Evolutionary conservation across 139 green algal species (phyloP).

Genomic region (Micromonas pusilla): DNA sequence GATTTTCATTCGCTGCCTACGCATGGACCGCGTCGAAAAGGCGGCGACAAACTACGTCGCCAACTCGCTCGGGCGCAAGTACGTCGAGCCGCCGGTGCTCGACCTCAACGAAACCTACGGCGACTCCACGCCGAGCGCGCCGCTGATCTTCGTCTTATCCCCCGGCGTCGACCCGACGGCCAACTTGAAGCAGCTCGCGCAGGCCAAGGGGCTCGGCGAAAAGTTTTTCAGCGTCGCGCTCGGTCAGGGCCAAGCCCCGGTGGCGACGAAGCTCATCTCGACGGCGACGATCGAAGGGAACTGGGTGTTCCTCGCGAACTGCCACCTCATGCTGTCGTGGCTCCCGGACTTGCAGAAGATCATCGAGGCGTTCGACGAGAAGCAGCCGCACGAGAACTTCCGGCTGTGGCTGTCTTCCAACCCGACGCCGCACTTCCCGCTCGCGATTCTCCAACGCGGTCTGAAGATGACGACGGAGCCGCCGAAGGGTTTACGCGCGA

Average conservation of each 20-base stretch:
- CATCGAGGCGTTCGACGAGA: slow-evolving; percentile 58
- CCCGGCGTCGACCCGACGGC: slow-evolving; percentile 73
- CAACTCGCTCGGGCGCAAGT: slow-evolving; percentile 68
- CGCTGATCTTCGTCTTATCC: slow-evolving; percentile 77
- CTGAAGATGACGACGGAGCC: slow-evolving; percentile 89
- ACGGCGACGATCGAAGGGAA: slow-evolving; percentile 57
- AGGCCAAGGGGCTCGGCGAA: slow-evolving; percentile 45
- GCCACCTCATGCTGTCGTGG: slow-evolving; percentile 83
- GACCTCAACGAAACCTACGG: slow-evolving; percentile 65
- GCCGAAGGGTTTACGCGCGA: slow-evolving; percentile 75
- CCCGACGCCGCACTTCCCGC: slow-evolving; percentile 65
- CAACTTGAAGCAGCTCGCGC: slow-evolving; percentile 65
- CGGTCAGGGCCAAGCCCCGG: slow-evolving; percentile 64
- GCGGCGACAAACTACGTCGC: slow-evolving; percentile 62
- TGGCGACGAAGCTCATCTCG: slow-evolving; percentile 68
- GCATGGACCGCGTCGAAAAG: slow-evolving; percentile 72
- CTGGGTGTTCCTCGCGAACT: slow-evolving; percentile 88
- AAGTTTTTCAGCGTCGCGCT: slow-evolving; percentile 68
- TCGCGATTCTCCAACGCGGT: slow-evolving; percentile 71
- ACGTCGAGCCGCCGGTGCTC: slow-evolving; percentile 74
- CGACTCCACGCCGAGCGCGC: slow-evolving; percentile 52
- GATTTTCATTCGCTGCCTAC: slow-evolving; percentile 41
- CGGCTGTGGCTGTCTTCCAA: slow-evolving; percentile 74
- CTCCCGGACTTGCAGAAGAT: slow-evolving; percentile 76
- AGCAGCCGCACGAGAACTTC: slow-evolving; percentile 62